Percentiles rank a stretch among this genome's conserved stretches.
Conservation (phyloP, 306 rosid species). For the Cucumis hystrix region DNA sequence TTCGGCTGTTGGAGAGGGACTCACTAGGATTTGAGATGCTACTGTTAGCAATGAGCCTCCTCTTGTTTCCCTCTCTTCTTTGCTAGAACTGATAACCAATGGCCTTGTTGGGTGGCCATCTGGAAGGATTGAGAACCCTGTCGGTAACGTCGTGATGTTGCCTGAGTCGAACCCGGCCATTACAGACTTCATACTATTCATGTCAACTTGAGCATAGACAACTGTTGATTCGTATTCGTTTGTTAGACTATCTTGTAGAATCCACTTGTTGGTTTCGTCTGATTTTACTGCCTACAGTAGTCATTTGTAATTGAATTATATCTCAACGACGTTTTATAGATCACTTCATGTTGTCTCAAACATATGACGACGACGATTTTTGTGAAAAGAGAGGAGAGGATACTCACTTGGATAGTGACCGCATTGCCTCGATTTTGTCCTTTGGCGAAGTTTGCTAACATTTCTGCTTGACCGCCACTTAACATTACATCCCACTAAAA, state of each 20-base stretch:
- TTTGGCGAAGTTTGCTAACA: slow-evolving; percentile 67
- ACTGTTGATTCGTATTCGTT: slow-evolving; percentile 74
- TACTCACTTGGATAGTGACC: slow-evolving; percentile 69
- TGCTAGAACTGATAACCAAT: slow-evolving; percentile 55
- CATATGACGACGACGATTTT: too few species aligned
- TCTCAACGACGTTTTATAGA: background rate
- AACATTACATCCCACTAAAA: slow-evolving; percentile 82
- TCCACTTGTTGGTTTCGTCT: slow-evolving; percentile 64
- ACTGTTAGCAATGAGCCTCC: slow-evolving; percentile 85
- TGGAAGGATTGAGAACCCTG: slow-evolving; percentile 78
- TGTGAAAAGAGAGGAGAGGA: background rate
- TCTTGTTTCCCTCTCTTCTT: slow-evolving; percentile 39
- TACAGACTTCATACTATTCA: slow-evolving; percentile 55
- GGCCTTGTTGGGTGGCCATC: slow-evolving; percentile 79
- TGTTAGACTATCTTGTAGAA: slow-evolving; percentile 80
- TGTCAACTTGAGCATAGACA: slow-evolving; percentile 77
- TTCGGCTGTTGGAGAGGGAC: slow-evolving; percentile 69
- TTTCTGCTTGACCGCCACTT: slow-evolving; percentile 46
- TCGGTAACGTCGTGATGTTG: slow-evolving; percentile 58
- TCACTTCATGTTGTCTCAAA: too few species aligned
- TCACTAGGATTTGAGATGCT: slow-evolving; percentile 63
- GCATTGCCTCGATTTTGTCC: slow-evolving; percentile 96
- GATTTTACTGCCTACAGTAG: slow-evolving; percentile 47
- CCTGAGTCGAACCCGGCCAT: slow-evolving; percentile 81
- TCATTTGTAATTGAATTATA: background rate